Base-by-base conservation (phyloP, 2,329 filamentous ascomycete genomes). In the Fulvia fulva region DNA sequence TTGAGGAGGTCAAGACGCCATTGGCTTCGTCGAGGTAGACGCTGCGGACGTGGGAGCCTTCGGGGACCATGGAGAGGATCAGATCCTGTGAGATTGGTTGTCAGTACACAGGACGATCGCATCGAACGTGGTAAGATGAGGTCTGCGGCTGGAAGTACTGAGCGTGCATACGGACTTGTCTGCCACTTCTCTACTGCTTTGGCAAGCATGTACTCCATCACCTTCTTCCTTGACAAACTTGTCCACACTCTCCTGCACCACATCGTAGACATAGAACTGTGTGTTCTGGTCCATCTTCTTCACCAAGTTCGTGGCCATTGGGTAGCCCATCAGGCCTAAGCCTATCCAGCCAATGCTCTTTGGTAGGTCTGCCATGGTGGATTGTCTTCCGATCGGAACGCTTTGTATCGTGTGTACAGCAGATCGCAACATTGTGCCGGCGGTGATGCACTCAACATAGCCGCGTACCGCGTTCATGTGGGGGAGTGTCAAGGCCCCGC, bases 251-350 rank as follows among this genome's bases (percentile, higher is more conserved):
- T 73, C 65, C 47, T 74, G 68, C 4, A 77, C 73, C 3, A 83
- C 75, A 64, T 83, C 81, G 63, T 77, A 80, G 7, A 81, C 74
- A 63, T 76, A 76, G 56, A 83, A 75, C 3, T 71, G 71, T 8
- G 77, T 76, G 11, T 74, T 70, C 9, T 67, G 23, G 2, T 76
- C 71, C 50, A 80, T 71, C 62, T 81, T 82, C 22, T 75, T 74
- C 9, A 77, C 75, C 23, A 83, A 71, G 65, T 83, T 80, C 21
- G 67, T 69, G 4, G 77, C 74, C 80, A 83, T 83, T 11, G 80
- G 80, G 53, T 73, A 74, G 0, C 81, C 81, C 81, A 83, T 83
- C 11, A 77, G 75, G n/a, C 81, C 81, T 1, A 83, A 74, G 63
- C 81, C 81, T 47, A 84, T 77, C 70, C 83, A 84, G 46, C 79